These are phyloP conservation scores for Saposhnikovia divaricata DNA, from an alignment of 129 eudicot species.

Conservation along the genomic window DNA sequence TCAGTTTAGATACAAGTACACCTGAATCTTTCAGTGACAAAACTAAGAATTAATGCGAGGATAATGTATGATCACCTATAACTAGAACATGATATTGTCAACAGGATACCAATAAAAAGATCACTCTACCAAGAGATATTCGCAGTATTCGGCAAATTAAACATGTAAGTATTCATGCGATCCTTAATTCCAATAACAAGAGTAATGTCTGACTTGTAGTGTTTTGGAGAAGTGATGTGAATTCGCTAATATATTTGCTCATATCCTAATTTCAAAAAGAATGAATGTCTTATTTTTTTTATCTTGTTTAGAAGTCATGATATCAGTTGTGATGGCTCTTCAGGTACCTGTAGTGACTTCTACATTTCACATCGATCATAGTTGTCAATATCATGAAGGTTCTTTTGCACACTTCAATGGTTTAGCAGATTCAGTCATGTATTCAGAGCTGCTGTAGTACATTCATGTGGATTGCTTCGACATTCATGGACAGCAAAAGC, in stretches of 20 bases:
- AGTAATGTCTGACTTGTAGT: neutral
- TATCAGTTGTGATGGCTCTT: conserved; percentile 17
- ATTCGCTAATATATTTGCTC: neutral
- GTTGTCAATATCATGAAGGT: conserved; percentile 80
- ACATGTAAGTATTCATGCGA: conserved; percentile 47
- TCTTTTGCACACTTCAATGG: conserved; percentile 91
- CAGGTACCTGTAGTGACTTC: conserved; percentile 96
- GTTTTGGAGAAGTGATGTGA: neutral
- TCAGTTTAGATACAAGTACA: too few species aligned
- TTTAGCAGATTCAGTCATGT: conserved; percentile 81
- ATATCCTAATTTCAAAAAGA: neutral
- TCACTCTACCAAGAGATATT: conserved; percentile 83
- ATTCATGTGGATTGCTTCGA: too few species aligned
- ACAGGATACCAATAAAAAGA: conserved; percentile 85
- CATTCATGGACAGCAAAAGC: too few species aligned
- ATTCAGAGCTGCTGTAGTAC: too few species aligned
- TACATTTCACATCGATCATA: conserved; percentile 66
- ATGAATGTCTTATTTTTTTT: neutral
- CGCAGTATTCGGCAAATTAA: conserved; percentile 83
- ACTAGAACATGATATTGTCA: conserved; percentile 8
- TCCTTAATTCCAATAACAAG: neutral
- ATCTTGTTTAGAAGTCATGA: neutral
- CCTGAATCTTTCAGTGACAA: neutral
- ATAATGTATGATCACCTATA: conserved; percentile 3
- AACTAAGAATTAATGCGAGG: neutral